phyloP scores from a whole-genome alignment of 192 early-diverging fungal genomes.

The Umbelopsis vinacea region DNA sequence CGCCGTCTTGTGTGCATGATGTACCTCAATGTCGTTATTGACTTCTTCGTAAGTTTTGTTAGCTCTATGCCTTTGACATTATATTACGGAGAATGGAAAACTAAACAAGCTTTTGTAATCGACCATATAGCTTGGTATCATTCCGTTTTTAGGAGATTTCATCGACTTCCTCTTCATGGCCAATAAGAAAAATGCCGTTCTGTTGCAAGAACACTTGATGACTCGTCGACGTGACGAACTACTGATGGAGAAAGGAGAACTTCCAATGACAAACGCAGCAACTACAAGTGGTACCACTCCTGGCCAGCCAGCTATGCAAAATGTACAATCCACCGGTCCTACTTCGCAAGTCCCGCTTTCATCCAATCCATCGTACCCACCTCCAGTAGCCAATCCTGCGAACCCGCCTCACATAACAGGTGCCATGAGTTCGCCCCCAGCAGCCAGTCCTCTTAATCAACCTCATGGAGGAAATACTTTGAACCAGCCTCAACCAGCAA shows the following conservation, averaged over 20 bases:
- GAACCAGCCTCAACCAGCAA: too few relatives aligned
- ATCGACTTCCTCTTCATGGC: conserved; percentile 55
- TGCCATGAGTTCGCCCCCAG: too few relatives aligned
- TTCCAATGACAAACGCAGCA: not conserved
- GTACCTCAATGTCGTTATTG: conserved; percentile 52
- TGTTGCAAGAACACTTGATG: conserved; percentile 52
- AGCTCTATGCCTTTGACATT: not conserved
- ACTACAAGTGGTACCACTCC: too few relatives aligned
- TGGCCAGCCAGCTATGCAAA: not conserved
- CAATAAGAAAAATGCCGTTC: conserved; percentile 54
- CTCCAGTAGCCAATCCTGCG: too few relatives aligned
- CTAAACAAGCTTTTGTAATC: not conserved
- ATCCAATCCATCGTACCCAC: too few relatives aligned
- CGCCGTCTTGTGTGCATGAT: conserved; percentile 40
- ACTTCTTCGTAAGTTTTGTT: conserved; percentile 50
- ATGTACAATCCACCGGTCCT: not conserved
- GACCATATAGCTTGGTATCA: conserved; percentile 47
- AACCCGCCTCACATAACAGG: too few relatives aligned
- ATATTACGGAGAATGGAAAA: not conserved
- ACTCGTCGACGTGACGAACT: conserved; percentile 37
- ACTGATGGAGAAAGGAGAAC: conserved; percentile 30
- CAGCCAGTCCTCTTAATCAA: too few relatives aligned
- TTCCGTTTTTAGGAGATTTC: conserved; percentile 55
- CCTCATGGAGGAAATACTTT: too few relatives aligned
- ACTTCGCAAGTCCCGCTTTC: too few relatives aligned